Conservation (phyloP, 202 grass and related monocot genomes). For the Panicum virgatum region DNA sequence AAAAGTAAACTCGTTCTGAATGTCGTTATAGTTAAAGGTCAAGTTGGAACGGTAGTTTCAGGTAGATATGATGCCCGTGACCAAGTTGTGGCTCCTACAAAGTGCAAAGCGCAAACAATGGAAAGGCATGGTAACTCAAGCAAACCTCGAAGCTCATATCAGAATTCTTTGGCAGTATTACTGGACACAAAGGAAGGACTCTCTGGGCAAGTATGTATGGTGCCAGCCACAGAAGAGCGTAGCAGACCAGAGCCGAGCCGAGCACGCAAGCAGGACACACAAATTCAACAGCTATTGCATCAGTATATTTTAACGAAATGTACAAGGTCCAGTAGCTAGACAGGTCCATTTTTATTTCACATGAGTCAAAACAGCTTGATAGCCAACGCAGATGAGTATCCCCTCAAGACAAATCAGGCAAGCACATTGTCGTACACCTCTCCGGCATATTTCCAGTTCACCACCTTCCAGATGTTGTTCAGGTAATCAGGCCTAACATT, state of each 20-base stretch:
- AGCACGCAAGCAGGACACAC: background rate
- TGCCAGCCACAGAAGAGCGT: no score
- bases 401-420: constrained; percentile 42
- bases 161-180: background rate
- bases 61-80: background rate
- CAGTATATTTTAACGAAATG: constrained; percentile 14
- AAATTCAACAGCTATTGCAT: background rate
- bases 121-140: background rate
- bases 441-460: constrained; percentile 93
- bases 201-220: background rate
- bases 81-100: background rate
- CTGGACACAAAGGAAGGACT: background rate
- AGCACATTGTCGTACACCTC: constrained; percentile 66
- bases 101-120: background rate
- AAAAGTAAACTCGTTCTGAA: no score
- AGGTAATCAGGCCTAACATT: constrained; percentile 94
- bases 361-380: constrained; percentile 23
- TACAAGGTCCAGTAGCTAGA: background rate
- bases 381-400: background rate
- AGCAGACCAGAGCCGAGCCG: background rate
- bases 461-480: constrained; percentile 93
- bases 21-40: background rate
- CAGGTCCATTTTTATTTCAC: constrained; percentile 48
- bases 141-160: background rate
- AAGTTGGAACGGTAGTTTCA: background rate